phyloP scores from a whole-genome alignment of 192 early-diverging fungal species.

The Jimgerdemannia flammicorona region DNA sequence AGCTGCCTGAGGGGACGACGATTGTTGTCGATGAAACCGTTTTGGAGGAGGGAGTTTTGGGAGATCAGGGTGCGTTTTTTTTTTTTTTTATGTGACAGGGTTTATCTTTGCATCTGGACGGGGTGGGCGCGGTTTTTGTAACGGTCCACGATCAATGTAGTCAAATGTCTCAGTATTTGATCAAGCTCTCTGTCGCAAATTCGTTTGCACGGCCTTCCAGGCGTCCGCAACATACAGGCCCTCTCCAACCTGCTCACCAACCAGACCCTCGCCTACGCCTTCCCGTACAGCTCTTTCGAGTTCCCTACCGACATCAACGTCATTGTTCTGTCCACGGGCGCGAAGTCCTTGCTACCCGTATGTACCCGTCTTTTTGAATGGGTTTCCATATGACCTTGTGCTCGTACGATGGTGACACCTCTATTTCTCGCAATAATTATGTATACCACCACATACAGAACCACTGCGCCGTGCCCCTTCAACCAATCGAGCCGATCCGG shows the following conservation, averaged over 20 bases:
- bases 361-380: conserved; percentile 1
- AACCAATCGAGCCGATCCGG: conserved; percentile 6
- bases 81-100: neutral
- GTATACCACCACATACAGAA: neutral
- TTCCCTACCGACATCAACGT: conserved; percentile 62
- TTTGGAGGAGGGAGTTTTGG: conserved; percentile 63
- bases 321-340: conserved; percentile 56
- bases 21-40: conserved; percentile 70
- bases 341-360: conserved; percentile 66
- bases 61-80: conserved; percentile 46
- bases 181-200: too few species aligned
- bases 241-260: conserved; percentile 54
- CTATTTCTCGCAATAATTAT: too few species aligned
- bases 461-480: conserved; percentile 22
- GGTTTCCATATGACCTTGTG: too few species aligned
- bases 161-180: too few species aligned
- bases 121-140: neutral
- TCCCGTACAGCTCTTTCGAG: conserved; percentile 68
- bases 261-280: conserved; percentile 64
- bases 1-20: conserved; percentile 54
- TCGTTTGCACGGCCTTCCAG: conserved; percentile 12
- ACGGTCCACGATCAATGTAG: too few species aligned
- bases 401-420: too few species aligned
- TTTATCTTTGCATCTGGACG: neutral
- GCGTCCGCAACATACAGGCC: conserved; percentile 68